Conservation (phyloP, 345 rosid genomes). For the Populus deltoides region DNA sequence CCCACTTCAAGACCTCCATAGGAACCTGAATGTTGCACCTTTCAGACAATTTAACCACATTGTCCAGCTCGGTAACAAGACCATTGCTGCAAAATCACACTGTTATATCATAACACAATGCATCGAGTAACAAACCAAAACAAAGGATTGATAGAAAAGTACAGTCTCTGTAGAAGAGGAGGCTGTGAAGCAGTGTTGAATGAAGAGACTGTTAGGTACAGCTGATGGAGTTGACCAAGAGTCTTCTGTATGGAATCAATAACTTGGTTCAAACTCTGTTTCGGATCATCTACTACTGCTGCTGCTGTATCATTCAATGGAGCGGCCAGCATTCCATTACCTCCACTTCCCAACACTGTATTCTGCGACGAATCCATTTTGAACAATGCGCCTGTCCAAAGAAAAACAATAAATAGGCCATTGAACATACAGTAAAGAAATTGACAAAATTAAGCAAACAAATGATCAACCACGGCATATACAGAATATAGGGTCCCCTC, state of each 20-base stretch:
- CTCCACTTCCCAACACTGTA: slow-evolving; percentile 40
- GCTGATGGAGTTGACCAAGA: slow-evolving; percentile 77
- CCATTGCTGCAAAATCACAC: slow-evolving; percentile 49
- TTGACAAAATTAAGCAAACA: neutral
- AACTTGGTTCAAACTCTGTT: slow-evolving; percentile 72
- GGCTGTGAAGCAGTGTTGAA: slow-evolving; percentile 81
- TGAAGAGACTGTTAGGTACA: slow-evolving; percentile 72
- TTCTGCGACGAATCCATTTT: slow-evolving; percentile 50
- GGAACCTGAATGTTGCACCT: slow-evolving; percentile 89
- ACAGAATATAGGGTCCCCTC: neutral
- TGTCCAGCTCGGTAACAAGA: slow-evolving; percentile 80
- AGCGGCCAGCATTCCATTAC: slow-evolving; percentile 21
- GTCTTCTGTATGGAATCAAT: slow-evolving; percentile 75
- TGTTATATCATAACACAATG: neutral
- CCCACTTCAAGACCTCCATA: slow-evolving; percentile 82
- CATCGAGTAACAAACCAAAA: neutral
- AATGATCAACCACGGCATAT: neutral
- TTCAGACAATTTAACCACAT: slow-evolving; percentile 75
- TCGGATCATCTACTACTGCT: slow-evolving; percentile 46
- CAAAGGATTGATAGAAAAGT: slow-evolving; percentile 18
- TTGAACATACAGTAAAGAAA: neutral
- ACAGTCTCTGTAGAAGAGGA: slow-evolving; percentile 94
- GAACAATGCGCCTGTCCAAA: neutral
- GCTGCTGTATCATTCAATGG: slow-evolving; percentile 20
- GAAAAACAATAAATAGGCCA: neutral